A percentile compares a stretch with the other conserved stretches of the same genome.
Conservation (phyloP, 2,329 filamentous ascomycete species). For the Mycosphaerelloides madeirae region DNA sequence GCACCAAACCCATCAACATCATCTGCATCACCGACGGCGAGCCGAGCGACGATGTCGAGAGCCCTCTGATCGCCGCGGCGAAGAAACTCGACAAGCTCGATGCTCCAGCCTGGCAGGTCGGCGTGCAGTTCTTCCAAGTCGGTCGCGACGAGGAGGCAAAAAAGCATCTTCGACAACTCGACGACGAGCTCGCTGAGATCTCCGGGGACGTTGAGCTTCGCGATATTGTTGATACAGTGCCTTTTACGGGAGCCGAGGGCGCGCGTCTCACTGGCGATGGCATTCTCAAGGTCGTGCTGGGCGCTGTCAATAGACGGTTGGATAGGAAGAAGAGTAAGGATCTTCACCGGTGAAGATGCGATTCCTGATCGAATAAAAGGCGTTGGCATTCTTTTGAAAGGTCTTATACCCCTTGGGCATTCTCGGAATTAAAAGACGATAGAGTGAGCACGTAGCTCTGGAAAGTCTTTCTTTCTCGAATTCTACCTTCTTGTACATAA, state of each 20-base stretch:
- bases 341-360: conserved; percentile 24
- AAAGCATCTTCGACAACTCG: conserved; percentile 63
- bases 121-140: conserved; percentile 95
- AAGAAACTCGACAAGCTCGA: conserved; percentile 64
- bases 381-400: no score
- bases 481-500: no score
- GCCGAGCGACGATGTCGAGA: conserved; percentile 73
- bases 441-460: no score
- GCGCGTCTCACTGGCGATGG: conserved; percentile 60
- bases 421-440: no score
- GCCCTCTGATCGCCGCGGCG: conserved; percentile 62
- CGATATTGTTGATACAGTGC: conserved; percentile 90
- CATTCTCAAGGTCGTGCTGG: conserved; percentile 78
- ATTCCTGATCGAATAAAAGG: no score
- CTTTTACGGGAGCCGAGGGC: conserved; percentile 56
- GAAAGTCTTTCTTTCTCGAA: no score
- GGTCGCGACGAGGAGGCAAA: conserved; percentile 65
- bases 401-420: no score
- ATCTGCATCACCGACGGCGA: conserved; percentile 90
- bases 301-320: conserved; percentile 64
- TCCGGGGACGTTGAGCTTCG: conserved; percentile 55
- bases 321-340: conserved; percentile 46
- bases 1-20: conserved; percentile 76
- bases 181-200: conserved; percentile 62
- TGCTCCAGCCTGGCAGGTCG: conserved; percentile 75